phyloP scores from a whole-genome alignment of 1,139 yeast species.

The Pichia sp. region DNA sequence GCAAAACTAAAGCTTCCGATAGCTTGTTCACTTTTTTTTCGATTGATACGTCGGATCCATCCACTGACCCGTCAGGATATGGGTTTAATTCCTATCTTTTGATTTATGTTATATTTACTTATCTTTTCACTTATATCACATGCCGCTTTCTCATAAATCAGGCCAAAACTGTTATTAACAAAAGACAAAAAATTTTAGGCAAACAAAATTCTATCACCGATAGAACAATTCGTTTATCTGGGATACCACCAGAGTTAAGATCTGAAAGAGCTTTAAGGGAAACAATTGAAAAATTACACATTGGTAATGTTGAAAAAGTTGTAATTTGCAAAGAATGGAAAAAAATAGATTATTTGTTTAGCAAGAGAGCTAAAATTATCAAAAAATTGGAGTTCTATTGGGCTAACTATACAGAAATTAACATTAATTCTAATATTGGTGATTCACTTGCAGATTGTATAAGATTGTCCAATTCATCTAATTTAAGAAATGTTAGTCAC shows the following conservation, averaged over 20 bases:
- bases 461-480: slow-evolving; percentile 1
- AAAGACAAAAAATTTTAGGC: slow-evolving; percentile 80
- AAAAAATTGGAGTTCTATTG: slow-evolving; percentile 62
- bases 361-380: slow-evolving; percentile 48
- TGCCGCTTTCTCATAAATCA: slow-evolving; percentile 56
- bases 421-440: background rate
- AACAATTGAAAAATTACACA: slow-evolving; percentile 69
- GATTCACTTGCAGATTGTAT: background rate
- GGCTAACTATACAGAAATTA: slow-evolving; percentile 50
- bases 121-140: slow-evolving; percentile 69
- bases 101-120: slow-evolving; percentile 85
- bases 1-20: slow-evolving; percentile 15
- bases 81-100: slow-evolving; percentile 42
- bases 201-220: slow-evolving; percentile 88
- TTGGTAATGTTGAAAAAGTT: slow-evolving; percentile 72
- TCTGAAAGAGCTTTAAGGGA: slow-evolving; percentile 60
- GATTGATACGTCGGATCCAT: background rate
- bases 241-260: slow-evolving; percentile 80
- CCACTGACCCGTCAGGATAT: background rate
- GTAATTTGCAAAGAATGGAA: slow-evolving; percentile 86
- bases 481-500: background rate
- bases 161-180: slow-evolving; percentile 63
- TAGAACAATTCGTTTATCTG: slow-evolving; percentile 81
- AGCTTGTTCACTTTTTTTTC: background rate
- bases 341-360: slow-evolving; percentile 57